A percentile compares a stretch with the other conserved stretches of the same genome.
These are phyloP conservation scores for Agrocybe praecox DNA, from an alignment of 768 basidiomycete species.

Conservation along the genomic window DNA sequence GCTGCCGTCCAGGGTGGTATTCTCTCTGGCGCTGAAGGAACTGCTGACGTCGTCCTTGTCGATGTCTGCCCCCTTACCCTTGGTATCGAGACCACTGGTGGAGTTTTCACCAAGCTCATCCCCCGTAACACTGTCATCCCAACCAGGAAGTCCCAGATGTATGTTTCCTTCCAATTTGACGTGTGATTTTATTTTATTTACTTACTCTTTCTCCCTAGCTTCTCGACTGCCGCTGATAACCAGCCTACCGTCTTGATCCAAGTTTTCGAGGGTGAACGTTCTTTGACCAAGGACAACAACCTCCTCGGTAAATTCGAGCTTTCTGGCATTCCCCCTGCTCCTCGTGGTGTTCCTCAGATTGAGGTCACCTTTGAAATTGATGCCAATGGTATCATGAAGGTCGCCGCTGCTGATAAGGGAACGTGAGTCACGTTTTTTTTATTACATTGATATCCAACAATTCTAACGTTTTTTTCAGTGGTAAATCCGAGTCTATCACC, in stretches of 20 bases:
- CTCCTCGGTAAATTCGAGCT: constrained; percentile 97
- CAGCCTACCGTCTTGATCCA: constrained; percentile 96
- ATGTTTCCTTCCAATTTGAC: constrained; percentile 22
- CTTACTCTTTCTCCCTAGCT: constrained; percentile 40
- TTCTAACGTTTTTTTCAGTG: constrained; percentile 39
- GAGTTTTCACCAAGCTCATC: constrained; percentile 97
- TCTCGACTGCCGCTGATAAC: constrained; percentile 87
- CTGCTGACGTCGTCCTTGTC: constrained; percentile 89
- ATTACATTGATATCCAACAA: background rate
- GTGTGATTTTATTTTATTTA: background rate
- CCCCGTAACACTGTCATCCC: constrained; percentile 98
- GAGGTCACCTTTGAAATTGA: constrained; percentile 97
- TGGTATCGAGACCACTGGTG: constrained; percentile 98
- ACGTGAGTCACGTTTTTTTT: constrained; percentile 53
- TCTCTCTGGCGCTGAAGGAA: constrained; percentile 91
- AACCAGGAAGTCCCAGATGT: constrained; percentile 95
- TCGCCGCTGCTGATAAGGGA: constrained; percentile 91
- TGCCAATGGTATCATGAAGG: constrained; percentile 95
- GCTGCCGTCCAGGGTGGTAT: constrained; percentile 99
- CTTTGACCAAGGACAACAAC: constrained; percentile 98
- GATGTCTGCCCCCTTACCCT: constrained; percentile 97
- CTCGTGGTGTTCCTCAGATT: constrained; percentile 96
- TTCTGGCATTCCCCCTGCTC: constrained; percentile 89
- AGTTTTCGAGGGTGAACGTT: constrained; percentile 97
- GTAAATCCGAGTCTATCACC: constrained; percentile 87